These are phyloP conservation scores for Thielaviopsis cerberus DNA, from an alignment of 2,329 filamentous ascomycete species.

Conservation along the genomic window DNA sequence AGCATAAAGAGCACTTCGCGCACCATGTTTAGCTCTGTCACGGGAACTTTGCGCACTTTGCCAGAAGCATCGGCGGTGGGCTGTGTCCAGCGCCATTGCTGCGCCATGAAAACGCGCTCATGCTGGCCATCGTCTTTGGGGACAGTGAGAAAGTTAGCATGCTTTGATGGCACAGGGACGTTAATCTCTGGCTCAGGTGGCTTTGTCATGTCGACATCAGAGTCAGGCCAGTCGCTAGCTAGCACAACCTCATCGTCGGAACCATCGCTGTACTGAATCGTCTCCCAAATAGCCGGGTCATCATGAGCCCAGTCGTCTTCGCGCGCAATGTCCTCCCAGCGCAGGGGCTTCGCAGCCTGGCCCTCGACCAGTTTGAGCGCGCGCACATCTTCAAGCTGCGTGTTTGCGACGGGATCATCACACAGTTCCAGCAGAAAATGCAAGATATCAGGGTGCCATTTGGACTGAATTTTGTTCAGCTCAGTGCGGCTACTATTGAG, in stretches of 20 bases:
- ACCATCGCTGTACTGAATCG: conserved; percentile 48
- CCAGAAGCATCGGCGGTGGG: conserved; percentile 20
- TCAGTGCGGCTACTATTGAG: conserved; percentile 40
- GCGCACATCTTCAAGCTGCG: conserved; percentile 45
- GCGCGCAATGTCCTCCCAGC: conserved; percentile 61
- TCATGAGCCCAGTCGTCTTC: conserved; percentile 51
- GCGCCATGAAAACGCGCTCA: conserved; percentile 18
- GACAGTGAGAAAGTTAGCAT: conserved; percentile 20
- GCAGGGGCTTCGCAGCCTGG: conserved; percentile 32
- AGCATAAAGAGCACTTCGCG: conserved; percentile 77
- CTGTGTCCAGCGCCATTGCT: conserved; percentile 20
- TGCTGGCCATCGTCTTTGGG: conserved; percentile 19
- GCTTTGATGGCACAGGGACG: conserved; percentile 3
- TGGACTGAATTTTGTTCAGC: conserved; percentile 32
- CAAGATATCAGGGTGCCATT: conserved; percentile 63
- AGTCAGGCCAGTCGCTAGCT: conserved; percentile 20
- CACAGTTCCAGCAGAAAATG: conserved; percentile 66
- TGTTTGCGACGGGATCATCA: conserved; percentile 56
- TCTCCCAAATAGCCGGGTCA: conserved; percentile 50
- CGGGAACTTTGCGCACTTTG: conserved; percentile 22
- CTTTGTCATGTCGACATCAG: conserved; percentile 21
- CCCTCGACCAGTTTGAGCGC: conserved; percentile 22
- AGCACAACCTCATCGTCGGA: conserved; percentile 34
- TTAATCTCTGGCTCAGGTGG: conserved; percentile 12
- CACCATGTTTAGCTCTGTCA: conserved; percentile 55